These are phyloP conservation scores for Sporothrix globosa DNA, from an alignment of 2,329 filamentous ascomycete species.

Conservation along the genomic window DNA sequence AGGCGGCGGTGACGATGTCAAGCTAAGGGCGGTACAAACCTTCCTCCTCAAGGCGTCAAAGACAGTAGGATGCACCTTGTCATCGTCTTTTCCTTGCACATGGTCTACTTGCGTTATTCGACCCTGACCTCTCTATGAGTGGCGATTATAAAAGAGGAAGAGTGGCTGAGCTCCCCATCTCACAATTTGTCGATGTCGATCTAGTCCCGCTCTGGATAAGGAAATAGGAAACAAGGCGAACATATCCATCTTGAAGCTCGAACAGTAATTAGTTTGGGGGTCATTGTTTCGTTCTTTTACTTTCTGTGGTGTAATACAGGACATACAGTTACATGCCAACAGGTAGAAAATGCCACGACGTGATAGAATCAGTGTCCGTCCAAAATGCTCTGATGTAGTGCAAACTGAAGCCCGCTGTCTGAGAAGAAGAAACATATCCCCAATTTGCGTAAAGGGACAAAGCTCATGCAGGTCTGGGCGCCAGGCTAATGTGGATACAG, in stretches of 20 bases:
- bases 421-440: not conserved
- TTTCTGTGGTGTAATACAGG: not conserved
- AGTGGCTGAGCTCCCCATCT: not conserved
- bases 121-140: not conserved
- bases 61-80: not conserved
- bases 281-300: no score
- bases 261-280: no score
- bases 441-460: not conserved
- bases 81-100: not conserved
- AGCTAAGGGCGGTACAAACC: not conserved
- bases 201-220: not conserved
- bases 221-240: no score
- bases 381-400: not conserved
- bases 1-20: slow-evolving; percentile 22
- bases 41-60: not conserved
- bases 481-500: slow-evolving; percentile 26
- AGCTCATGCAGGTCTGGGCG: slow-evolving; percentile 13
- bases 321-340: no score
- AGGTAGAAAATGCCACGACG: no score
- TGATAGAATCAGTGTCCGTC: not conserved
- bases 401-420: not conserved
- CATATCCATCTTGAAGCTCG: no score
- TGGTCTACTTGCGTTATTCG: not conserved
- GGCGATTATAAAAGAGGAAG: not conserved
- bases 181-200: slow-evolving; percentile 13